Conservation (phyloP, 768 basidiomycete species). For the Megacollybia marginata region DNA sequence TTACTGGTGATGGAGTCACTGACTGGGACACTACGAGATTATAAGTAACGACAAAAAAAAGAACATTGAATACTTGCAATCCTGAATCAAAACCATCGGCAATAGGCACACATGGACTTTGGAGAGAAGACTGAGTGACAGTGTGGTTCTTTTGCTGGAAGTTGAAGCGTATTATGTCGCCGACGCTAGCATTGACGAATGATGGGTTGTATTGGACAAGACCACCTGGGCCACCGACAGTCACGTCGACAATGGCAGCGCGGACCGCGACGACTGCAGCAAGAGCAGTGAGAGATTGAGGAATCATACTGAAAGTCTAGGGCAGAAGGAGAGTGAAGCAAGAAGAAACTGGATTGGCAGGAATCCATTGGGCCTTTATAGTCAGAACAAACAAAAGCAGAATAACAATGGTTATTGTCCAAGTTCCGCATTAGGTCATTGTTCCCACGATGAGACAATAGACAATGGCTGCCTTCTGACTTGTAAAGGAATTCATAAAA, state of each 20-base stretch:
- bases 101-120: constrained; percentile 34
- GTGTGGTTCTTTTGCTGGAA: constrained; percentile 57
- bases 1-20: constrained; percentile 28
- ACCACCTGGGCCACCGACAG: constrained; percentile 39
- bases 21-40: constrained; percentile 37
- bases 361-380: too few species aligned
- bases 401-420: too few species aligned
- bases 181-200: constrained; percentile 31
- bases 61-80: constrained; percentile 33
- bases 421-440: too few species aligned
- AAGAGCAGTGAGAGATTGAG: constrained; percentile 12
- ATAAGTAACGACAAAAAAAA: neutral
- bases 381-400: too few species aligned
- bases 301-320: neutral
- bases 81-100: constrained; percentile 48
- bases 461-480: too few species aligned
- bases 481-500: too few species aligned
- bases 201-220: constrained; percentile 31
- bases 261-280: constrained; percentile 25
- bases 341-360: neutral
- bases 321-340: neutral
- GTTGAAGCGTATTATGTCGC: constrained; percentile 41
- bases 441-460: too few species aligned
- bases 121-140: constrained; percentile 49
- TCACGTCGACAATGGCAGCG: constrained; percentile 32